These are phyloP conservation scores for Phytopythium litorale DNA, from an alignment of 352 stramenopile species.

Conservation along the genomic window DNA sequence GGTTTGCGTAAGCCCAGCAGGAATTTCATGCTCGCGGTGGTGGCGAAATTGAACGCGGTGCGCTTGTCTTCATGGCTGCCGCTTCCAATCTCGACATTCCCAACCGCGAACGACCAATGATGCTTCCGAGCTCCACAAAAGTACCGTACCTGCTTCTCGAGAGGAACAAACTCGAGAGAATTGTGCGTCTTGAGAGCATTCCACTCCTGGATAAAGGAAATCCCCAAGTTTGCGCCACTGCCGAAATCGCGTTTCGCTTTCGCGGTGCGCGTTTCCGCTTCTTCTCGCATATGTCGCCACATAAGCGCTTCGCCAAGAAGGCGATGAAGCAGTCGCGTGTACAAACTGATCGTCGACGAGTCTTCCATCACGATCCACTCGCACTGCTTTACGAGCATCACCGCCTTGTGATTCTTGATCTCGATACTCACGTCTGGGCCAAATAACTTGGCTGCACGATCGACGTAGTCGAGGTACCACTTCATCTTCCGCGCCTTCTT, in stretches of 20 bases:
- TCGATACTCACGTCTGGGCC: constrained; percentile 36
- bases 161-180: constrained; percentile 22
- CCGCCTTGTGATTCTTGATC: constrained; percentile 29
- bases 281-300: constrained; percentile 45
- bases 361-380: constrained; percentile 48
- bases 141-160: constrained; percentile 45
- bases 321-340: constrained; percentile 42
- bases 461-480: constrained; percentile 63
- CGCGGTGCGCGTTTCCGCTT: constrained; percentile 26
- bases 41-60: constrained; percentile 42
- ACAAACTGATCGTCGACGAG: constrained; percentile 36
- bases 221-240: constrained; percentile 20
- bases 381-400: constrained; percentile 36
- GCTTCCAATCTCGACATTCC: constrained; percentile 66
- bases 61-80: constrained; percentile 53
- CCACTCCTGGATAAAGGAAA: constrained; percentile 52
- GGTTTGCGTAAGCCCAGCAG: constrained; percentile 17
- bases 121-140: constrained; percentile 40
- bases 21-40: constrained; percentile 37
- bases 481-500: constrained; percentile 70
- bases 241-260: constrained; percentile 15
- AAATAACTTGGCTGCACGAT: constrained; percentile 42
- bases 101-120: constrained; percentile 62
- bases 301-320: constrained; percentile 34
- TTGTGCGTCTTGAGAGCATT: constrained; percentile 36